Evolutionary conservation across 2,329 filamentous ascomycete species (phyloP).

Genomic region (Pyricularia grisea): DNA sequence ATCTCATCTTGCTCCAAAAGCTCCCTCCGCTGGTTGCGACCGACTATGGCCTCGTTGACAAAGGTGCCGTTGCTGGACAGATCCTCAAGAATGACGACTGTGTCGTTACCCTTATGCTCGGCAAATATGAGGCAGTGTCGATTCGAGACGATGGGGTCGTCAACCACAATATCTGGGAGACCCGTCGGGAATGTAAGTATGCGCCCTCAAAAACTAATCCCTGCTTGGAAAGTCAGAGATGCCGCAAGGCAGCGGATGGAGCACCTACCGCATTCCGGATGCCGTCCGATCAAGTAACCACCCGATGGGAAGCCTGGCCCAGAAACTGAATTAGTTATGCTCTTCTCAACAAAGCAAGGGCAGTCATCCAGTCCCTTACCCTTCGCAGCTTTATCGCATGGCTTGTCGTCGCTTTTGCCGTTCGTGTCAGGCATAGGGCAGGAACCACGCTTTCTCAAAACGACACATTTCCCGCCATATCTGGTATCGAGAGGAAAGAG

Average conservation of each 20-base stretch:
- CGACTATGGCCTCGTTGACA: slow-evolving; percentile 84
- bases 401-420: slow-evolving; percentile 6
- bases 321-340: slow-evolving; percentile 37
- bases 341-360: slow-evolving; percentile 36
- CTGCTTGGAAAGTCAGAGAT: slow-evolving; percentile 1
- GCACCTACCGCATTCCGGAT: slow-evolving; percentile 84
- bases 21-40: slow-evolving; percentile 84
- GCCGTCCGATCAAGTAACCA: slow-evolving; percentile 85
- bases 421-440: slow-evolving; percentile 51
- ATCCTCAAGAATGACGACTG: slow-evolving; percentile 76
- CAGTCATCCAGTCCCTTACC: slow-evolving; percentile 19
- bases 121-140: slow-evolving; percentile 51
- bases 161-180: slow-evolving; percentile 57
- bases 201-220: slow-evolving; percentile 6
- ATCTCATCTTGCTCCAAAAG: slow-evolving; percentile 87
- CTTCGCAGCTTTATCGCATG: slow-evolving; percentile 29
- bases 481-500: slow-evolving; percentile 70
- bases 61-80: slow-evolving; percentile 95
- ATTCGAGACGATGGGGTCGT: slow-evolving; percentile 78
- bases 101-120: slow-evolving; percentile 26
- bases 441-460: slow-evolving; percentile 63
- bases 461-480: slow-evolving; percentile 55
- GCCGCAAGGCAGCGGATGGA: not conserved
- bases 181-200: slow-evolving; percentile 7
- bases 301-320: slow-evolving; percentile 58